These are phyloP conservation scores for Glycyrrhiza uralensis DNA, from an alignment of 306 rosid genomes.

Conservation along the genomic window DNA sequence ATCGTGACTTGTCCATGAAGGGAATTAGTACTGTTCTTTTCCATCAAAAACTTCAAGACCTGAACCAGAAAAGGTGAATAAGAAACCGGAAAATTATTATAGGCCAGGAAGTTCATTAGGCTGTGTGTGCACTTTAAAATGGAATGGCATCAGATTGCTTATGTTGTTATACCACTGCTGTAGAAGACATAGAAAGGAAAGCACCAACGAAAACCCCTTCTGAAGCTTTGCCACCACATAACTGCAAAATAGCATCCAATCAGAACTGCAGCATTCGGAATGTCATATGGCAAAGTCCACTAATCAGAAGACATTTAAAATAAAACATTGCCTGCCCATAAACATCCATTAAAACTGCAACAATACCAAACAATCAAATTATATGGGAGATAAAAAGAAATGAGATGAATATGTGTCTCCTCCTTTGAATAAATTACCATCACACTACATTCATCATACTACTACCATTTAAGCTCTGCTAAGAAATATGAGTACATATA, in stretches of 20 bases:
- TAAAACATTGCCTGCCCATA: not conserved
- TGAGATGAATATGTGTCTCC: not conserved
- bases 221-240: constrained; percentile 92
- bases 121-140: not conserved
- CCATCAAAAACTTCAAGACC: constrained; percentile 98
- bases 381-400: not conserved
- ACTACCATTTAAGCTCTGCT: constrained; percentile 1
- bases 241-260: constrained; percentile 57
- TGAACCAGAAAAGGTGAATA: constrained; percentile 25
- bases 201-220: constrained; percentile 93
- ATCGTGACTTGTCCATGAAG: constrained; percentile 97
- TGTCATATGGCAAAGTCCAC: constrained; percentile 28
- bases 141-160: constrained; percentile 13
- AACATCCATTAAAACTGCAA: constrained; percentile 3
- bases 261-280: constrained; percentile 30
- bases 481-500: constrained; percentile 1
- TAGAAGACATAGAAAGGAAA: constrained; percentile 92
- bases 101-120: constrained; percentile 3
- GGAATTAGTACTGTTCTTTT: constrained; percentile 61
- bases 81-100: constrained; percentile 8
- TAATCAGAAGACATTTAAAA: constrained; percentile 5
- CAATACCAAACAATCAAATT: constrained; percentile 10
- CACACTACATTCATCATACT: constrained; percentile 13
- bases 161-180: constrained; percentile 75
- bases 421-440: constrained; percentile 8